phyloP scores from a whole-genome alignment of 2,329 filamentous ascomycete genomes.

The Claviceps quebecensis region DNA sequence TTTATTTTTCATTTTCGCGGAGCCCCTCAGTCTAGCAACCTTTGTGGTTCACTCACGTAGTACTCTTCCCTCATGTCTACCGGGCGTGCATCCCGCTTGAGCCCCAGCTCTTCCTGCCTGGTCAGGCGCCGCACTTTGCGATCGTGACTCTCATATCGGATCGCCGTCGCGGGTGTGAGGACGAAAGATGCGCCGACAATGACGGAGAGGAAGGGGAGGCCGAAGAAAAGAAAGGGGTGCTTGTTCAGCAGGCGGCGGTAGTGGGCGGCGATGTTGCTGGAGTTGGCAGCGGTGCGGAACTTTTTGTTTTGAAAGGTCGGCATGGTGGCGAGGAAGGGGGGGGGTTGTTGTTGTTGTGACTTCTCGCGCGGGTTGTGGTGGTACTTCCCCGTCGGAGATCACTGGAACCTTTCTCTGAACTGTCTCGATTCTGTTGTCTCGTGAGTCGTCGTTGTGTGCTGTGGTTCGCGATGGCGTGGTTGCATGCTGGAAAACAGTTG shows the following conservation, averaged over 20 bases:
- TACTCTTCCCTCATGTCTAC: constrained; percentile 79
- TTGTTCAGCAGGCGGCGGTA: constrained; percentile 65
- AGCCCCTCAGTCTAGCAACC: no score
- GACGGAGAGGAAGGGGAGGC: constrained; percentile 77
- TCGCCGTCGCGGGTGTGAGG: constrained; percentile 81
- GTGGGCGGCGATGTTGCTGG: constrained; percentile 53
- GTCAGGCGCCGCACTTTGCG: constrained; percentile 74
- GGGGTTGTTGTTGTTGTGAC: no score
- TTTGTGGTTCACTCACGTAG: constrained; percentile 45
- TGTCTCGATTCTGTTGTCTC: no score
- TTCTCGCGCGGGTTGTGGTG: no score
- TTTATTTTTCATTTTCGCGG: neutral
- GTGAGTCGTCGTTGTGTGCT: no score
- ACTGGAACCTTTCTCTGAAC: no score
- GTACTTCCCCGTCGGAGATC: no score
- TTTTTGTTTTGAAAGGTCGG: constrained; percentile 53
- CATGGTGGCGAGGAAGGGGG: constrained; percentile 11
- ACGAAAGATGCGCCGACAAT: constrained; percentile 91
- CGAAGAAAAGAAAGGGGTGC: constrained; percentile 85
- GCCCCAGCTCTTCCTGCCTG: constrained; percentile 72
- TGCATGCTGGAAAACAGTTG: no score
- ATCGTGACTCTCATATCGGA: constrained; percentile 89
- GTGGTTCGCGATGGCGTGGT: no score
- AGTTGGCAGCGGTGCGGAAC: constrained; percentile 52
- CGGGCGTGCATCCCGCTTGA: constrained; percentile 56